Evolutionary conservation across 2,329 filamentous ascomycete species (phyloP), one percentile per base, ranked within the genome.

Genomic region (Didymella lethalis): DNA sequence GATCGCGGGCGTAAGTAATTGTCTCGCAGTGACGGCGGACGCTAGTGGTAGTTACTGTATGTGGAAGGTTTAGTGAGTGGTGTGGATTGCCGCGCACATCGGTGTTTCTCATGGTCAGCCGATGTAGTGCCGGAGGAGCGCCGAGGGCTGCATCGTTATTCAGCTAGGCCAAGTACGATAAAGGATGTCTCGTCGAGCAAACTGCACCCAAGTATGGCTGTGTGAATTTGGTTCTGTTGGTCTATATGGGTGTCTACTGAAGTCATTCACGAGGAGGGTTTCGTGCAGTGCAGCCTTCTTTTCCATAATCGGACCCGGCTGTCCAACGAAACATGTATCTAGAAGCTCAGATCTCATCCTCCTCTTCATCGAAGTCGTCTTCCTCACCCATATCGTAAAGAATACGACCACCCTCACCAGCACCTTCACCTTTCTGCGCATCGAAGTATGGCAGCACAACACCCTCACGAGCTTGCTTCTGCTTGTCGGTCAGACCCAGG

Each of bases 371-470:
- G 79, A 97, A 98, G 75, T 98, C 93, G 77, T 99, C 95, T 80
- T 98, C 95, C 63, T 88, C 86, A 1, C 93, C 94, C 91, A 98
- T 96, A 68, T 98, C 94, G 75, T 99, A 99, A 71, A 99, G 74
- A 65, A 99, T 99, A 61, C 94, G 85, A 0, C 95, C 95, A 4
- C 95, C 94, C 70, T 96, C 92, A 0, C 93, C 93, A 44, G 57
- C 57, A 4, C 84, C 86, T 57, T 81, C 77, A 2, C 88, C 89
- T 52, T 88, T 91, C 83, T 99, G 95, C 25, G 95, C 95, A 81
- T 99, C 95, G 78, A 96, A 97, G 76, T 99, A 98, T 16, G 95
- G 95, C 76, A 98, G 76, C 40, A 98, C 91, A 8, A 99, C 91
- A 0, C 90, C 91, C 70, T 97, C 94, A 26, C 95, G 83, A 49